Base-by-base conservation (phyloP, 306 rosid species). In the Begonia fuchsioides region DNA sequence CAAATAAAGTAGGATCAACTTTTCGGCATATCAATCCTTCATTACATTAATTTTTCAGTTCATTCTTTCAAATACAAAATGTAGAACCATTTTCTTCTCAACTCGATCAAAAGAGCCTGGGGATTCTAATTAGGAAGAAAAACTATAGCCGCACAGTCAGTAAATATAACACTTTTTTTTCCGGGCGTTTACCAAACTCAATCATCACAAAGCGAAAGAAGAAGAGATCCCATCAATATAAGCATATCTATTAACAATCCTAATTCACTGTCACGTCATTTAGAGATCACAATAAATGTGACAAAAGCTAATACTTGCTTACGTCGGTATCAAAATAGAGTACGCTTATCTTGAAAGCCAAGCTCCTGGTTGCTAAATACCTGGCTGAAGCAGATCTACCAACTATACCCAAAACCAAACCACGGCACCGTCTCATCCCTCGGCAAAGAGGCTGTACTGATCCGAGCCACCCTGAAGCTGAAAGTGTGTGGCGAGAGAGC, bases 341-440 rank as follows among this genome's bases (percentile, higher is more conserved):
- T 54, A 92, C 96, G 60, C 78, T 92, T 61, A 92, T 92, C 72
- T 77, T 92, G 74, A 92, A 92, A 9, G 98, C 98, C 73, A 92
- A 70, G 81, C 98, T 92, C 50, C 98, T 65, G 13, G 87, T 72
- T 15, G 96, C 98, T 71, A 92, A 66, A 55, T 90, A 77, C 75
- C 86, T 66, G 35, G 96, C 94, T 15, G 98, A 82, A 11, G 94
- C 90, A 72, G 96, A 92, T 68, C 94, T 81, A 26, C 98, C 98
- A 2, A 92, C 66, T 44, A 92, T 92, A 52, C 98, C 96, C 55
- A 92, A 63, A 15, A 81, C 98, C 67, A 92, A 62, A 3, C 98
- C 98, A 9, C 98, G 90, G 54, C 98, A 92, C 18, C 98, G 79
- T 47, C 98, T 70, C 98, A 92, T 92, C 44, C 98, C 98, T 0